Conservation (phyloP, 306 rosid genomes). For the Quercus gilva region DNA sequence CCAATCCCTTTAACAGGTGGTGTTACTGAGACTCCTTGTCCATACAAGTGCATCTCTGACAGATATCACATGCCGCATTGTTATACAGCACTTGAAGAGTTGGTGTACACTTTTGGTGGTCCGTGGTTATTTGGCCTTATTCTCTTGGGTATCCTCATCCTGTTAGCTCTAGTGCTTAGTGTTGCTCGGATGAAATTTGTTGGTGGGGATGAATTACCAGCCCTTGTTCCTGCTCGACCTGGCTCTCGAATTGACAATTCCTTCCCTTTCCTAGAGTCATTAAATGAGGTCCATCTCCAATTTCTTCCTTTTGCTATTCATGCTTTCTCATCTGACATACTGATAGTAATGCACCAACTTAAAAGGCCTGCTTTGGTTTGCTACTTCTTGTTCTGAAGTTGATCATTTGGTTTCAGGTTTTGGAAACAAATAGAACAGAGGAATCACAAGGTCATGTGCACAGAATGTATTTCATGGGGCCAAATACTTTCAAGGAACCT, state of each 20-base stretch:
- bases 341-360: neutral
- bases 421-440: conserved; percentile 76
- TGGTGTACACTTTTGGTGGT: conserved; percentile 59
- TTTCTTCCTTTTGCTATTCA: conserved; percentile 23
- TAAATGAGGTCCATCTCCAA: conserved; percentile 73
- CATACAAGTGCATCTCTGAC: conserved; percentile 50
- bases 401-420: conserved; percentile 56
- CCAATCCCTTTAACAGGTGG: conserved; percentile 38
- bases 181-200: conserved; percentile 87
- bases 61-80: conserved; percentile 60
- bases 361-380: conserved; percentile 8
- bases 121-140: conserved; percentile 61
- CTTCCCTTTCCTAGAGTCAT: conserved; percentile 91
- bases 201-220: conserved; percentile 67
- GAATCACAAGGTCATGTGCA: conserved; percentile 97
- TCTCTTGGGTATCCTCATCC: conserved; percentile 67
- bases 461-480: conserved; percentile 97
- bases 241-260: conserved; percentile 75
- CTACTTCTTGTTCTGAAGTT: conserved; percentile 11
- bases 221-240: conserved; percentile 61
- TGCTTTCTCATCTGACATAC: neutral
- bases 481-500: conserved; percentile 92
- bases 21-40: conserved; percentile 52
- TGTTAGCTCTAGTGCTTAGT: conserved; percentile 83
- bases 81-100: conserved; percentile 57